These are phyloP conservation scores for Mycena chlorophos DNA, from an alignment of 768 basidiomycete genomes.

Conservation along the genomic window DNA sequence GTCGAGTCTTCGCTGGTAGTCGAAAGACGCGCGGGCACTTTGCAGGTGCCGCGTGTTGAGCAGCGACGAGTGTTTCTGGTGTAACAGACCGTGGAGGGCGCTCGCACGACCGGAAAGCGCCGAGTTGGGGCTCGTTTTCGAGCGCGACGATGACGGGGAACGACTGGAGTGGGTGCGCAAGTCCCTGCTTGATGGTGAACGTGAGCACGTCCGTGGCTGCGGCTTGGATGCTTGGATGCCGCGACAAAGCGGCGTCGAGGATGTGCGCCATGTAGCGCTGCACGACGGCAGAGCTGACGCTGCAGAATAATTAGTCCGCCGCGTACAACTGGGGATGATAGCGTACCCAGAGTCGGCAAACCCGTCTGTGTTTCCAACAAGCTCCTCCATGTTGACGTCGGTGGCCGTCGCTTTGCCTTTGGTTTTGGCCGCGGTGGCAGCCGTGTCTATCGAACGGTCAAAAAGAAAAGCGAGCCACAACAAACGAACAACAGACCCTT, in stretches of 20 bases:
- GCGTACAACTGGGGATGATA: neutral
- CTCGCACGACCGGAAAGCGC: conserved; percentile 72
- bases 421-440: conserved; percentile 43
- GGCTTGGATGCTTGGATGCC: conserved; percentile 67
- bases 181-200: conserved; percentile 92
- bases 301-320: conserved; percentile 31
- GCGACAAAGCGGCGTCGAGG: conserved; percentile 75
- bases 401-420: no score
- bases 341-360: conserved; percentile 96
- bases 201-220: conserved; percentile 88
- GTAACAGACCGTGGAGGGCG: conserved; percentile 76
- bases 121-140: conserved; percentile 75
- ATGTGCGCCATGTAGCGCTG: conserved; percentile 89
- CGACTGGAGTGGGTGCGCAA: conserved; percentile 95
- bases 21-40: conserved; percentile 79
- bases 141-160: conserved; percentile 90
- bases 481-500: conserved; percentile 47
- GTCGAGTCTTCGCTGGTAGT: conserved; percentile 69
- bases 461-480: neutral
- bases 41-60: conserved; percentile 83
- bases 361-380: conserved; percentile 92
- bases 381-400: conserved; percentile 85
- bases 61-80: conserved; percentile 86
- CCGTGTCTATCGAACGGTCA: conserved; percentile 25
- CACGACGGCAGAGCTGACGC: conserved; percentile 91